Evolutionary conservation across 2,329 filamentous ascomycete genomes (phyloP), one percentile per base, ranked within the genome.

Genomic region (Fusarium virguliforme): DNA sequence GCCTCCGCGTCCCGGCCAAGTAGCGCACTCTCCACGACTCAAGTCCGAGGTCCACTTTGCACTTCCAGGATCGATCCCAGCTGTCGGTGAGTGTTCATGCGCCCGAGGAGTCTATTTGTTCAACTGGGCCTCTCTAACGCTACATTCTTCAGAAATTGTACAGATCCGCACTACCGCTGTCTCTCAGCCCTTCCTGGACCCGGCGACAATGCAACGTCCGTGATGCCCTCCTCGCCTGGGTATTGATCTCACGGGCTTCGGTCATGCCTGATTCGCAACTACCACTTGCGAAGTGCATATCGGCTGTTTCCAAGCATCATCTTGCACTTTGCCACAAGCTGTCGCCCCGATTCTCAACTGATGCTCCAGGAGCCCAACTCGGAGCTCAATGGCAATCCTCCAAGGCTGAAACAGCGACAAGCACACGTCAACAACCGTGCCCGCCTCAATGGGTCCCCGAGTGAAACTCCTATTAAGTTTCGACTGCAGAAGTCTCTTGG

Each of bases 181-280:
- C 18, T 64, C 78, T 8, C 80, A 82, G 60, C 81, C 81, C 5
- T 82, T 83, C 43, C 70, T 83, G 8, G 76, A 82, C 40, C 79
- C 78, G 9, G 67, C 72, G 22, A 68, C 68, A 34, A 67, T 75
- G 62, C 68, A 67, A 56, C 61, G 48, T 51, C 15, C 56, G n/a
- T 75, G 35, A 75, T 62, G 8, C 22, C 30, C 28, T 34, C 32
- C 28, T 26, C 35, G 26, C 30, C n/a, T 15, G 28, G 15, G 26
- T 13, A 46, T 38, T 40, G 43, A 60, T 51, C 55, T 37, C 41
- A 18, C 40, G 30, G 12, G 35, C 53, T 41, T 38, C 38, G 30
- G 40, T 30, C 56, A 60, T 38, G 15, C 32, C 30, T 65, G 46
- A 43, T 69, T 46, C 46, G 41, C 34, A 37, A 40, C 34, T 34